Evolutionary conservation across 768 basidiomycete species (phyloP).

Genomic region (Tylopilus balloui): DNA sequence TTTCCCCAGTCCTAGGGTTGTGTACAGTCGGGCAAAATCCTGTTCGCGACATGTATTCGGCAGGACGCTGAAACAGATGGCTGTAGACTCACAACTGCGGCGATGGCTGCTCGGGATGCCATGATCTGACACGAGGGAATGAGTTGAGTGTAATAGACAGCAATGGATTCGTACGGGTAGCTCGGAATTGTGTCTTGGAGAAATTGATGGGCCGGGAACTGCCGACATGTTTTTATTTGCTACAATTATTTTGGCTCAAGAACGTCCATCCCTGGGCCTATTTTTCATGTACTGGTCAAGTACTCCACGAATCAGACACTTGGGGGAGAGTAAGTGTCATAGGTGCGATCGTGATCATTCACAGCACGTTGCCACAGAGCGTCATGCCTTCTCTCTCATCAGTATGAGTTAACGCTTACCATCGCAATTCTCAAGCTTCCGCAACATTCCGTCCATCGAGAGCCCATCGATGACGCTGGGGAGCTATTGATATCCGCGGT

Average conservation of each 20-base stretch:
- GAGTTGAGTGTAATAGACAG: not conserved
- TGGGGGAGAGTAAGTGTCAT: too few relatives aligned
- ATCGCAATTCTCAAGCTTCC: not conserved
- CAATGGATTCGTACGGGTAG: constrained; percentile 14
- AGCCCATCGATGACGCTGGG: constrained; percentile 7
- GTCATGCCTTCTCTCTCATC: not conserved
- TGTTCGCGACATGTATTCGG: constrained; percentile 30
- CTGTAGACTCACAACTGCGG: constrained; percentile 50
- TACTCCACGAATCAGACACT: too few relatives aligned
- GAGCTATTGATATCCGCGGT: constrained; percentile 9
- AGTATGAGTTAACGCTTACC: not conserved
- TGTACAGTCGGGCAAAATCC: constrained; percentile 84
- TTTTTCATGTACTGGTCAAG: too few relatives aligned
- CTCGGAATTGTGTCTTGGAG: constrained; percentile 14
- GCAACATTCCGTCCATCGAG: not conserved
- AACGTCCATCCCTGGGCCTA: too few relatives aligned
- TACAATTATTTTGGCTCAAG: constrained; percentile 3
- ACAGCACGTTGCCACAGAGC: not conserved
- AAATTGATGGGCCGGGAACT: constrained; percentile 27
- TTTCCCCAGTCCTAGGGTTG: constrained; percentile 80
- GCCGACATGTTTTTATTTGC: constrained; percentile 18
- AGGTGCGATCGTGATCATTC: too few relatives aligned
- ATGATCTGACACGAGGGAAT: constrained; percentile 34
- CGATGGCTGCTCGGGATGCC: constrained; percentile 70
- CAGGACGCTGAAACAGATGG: not conserved